Conservation (phyloP, 208 protist genomes). For the Leishmania gerbilli region DNA sequence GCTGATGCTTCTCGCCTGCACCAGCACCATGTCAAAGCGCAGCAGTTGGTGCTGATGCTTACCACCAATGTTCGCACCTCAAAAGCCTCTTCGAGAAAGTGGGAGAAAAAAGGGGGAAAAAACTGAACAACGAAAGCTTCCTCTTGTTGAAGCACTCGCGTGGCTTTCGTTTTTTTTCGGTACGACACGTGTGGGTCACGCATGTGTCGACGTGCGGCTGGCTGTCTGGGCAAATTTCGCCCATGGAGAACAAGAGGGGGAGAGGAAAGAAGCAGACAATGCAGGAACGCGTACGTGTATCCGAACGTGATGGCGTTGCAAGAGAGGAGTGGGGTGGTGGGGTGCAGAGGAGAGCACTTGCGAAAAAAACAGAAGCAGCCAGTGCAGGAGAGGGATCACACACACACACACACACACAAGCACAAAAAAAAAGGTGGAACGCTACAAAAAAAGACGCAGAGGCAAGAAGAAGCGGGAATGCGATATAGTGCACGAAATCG, state of each 20-base stretch:
- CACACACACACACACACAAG: too few relatives aligned
- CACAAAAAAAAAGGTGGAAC: neutral
- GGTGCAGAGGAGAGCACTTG: too few relatives aligned
- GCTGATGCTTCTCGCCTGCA: too few relatives aligned
- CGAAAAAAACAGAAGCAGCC: too few relatives aligned
- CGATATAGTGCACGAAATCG: neutral
- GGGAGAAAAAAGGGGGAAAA: neutral
- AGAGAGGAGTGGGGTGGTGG: neutral
- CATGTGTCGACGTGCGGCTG: neutral
- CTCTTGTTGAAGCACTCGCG: neutral
- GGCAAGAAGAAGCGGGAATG: neutral
- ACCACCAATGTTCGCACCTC: too few relatives aligned
- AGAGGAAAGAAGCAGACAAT: neutral
- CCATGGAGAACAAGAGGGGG: neutral
- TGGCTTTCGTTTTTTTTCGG: neutral
- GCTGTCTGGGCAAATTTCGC: neutral
- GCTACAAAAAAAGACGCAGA: neutral
- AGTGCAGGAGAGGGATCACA: too few relatives aligned
- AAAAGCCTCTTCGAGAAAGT: neutral
- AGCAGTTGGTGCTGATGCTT: neutral
- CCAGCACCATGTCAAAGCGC: neutral
- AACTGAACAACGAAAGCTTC: neutral
- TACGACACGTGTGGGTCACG: neutral
- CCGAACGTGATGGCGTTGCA: neutral
- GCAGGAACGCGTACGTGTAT: neutral